Conservation (phyloP, 306 rosid species). For the Quercus dentata region DNA sequence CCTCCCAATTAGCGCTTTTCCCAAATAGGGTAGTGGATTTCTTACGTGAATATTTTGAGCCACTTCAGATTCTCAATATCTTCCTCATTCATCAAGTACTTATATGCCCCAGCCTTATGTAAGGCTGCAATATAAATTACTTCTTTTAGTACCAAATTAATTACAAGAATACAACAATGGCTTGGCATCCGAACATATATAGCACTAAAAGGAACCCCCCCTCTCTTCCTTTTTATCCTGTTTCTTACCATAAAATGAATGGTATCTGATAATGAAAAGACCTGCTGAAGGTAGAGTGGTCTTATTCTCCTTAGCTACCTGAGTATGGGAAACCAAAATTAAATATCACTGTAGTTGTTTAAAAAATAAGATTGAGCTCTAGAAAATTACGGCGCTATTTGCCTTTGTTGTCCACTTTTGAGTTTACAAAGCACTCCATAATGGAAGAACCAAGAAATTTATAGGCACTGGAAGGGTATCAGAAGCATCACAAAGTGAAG, state of each 20-base stretch:
- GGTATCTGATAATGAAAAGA: slow-evolving; percentile 31
- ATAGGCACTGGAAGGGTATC: too few relatives aligned
- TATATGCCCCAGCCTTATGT: too few relatives aligned
- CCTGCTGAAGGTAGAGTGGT: slow-evolving; percentile 26
- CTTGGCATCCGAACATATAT: neutral
- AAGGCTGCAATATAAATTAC: slow-evolving; percentile 14
- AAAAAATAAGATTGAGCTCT: neutral
- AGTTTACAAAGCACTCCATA: neutral
- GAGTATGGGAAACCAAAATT: too few relatives aligned
- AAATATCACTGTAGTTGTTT: neutral
- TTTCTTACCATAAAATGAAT: slow-evolving; percentile 29
- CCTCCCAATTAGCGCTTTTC: too few relatives aligned
- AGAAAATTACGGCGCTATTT: neutral
- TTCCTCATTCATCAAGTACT: slow-evolving; percentile 28
- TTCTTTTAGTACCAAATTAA: slow-evolving; percentile 14
- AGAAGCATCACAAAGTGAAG: too few relatives aligned
- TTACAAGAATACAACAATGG: neutral
- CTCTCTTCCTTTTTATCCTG: neutral
- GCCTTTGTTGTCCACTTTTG: neutral
- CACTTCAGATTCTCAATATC: slow-evolving; percentile 27
- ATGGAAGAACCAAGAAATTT: neutral
- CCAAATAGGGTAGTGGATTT: neutral
- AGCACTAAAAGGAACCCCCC: neutral
- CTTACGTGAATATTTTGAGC: slow-evolving; percentile 31
- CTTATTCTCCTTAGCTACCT: slow-evolving; percentile 31